Conservation (phyloP, 2,329 filamentous ascomycete genomes). For the Alternaria arborescens region DNA sequence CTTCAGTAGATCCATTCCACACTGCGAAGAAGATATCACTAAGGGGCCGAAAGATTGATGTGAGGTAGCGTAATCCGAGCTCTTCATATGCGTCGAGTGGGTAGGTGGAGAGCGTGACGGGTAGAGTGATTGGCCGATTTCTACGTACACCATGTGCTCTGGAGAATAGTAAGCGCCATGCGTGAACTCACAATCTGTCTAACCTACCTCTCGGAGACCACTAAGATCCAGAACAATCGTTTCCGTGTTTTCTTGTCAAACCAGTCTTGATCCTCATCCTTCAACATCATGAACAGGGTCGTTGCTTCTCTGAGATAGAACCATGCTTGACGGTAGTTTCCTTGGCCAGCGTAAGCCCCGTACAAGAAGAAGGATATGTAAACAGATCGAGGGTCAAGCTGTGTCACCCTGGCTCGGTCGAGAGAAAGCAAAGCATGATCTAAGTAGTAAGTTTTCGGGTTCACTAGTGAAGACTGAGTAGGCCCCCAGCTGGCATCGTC, state of each 20-base stretch:
- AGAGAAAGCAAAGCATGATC: slow-evolving; percentile 28
- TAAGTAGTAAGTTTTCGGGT: slow-evolving; percentile 28
- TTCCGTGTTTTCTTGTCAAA: slow-evolving; percentile 20
- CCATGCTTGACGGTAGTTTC: slow-evolving; percentile 80
- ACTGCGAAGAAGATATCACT: slow-evolving; percentile 69
- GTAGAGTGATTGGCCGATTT: slow-evolving; percentile 73
- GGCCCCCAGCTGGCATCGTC: slow-evolving; percentile 7
- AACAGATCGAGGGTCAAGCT: slow-evolving; percentile 49
- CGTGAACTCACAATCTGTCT: background rate
- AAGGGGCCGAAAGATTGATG: slow-evolving; percentile 71
- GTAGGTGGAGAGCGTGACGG: slow-evolving; percentile 73
- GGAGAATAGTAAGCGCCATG: slow-evolving; percentile 16
- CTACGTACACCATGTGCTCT: slow-evolving; percentile 76
- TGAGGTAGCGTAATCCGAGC: slow-evolving; percentile 63
- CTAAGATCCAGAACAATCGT: slow-evolving; percentile 36
- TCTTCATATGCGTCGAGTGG: slow-evolving; percentile 65
- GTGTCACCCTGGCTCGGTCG: slow-evolving; percentile 26
- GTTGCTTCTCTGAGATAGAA: slow-evolving; percentile 80
- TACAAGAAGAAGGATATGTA: slow-evolving; percentile 84
- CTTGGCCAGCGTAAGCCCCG: slow-evolving; percentile 73
- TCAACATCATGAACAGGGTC: slow-evolving; percentile 61
- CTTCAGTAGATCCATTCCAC: slow-evolving; percentile 71
- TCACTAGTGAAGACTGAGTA: background rate
- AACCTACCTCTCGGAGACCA: slow-evolving; percentile 38
- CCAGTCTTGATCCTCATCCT: slow-evolving; percentile 18